Evolutionary conservation across 129 eudicot genomes (phyloP), one percentile per base, ranked within the genome.

Genomic region (Chrysanthemum lavandulifolium): DNA sequence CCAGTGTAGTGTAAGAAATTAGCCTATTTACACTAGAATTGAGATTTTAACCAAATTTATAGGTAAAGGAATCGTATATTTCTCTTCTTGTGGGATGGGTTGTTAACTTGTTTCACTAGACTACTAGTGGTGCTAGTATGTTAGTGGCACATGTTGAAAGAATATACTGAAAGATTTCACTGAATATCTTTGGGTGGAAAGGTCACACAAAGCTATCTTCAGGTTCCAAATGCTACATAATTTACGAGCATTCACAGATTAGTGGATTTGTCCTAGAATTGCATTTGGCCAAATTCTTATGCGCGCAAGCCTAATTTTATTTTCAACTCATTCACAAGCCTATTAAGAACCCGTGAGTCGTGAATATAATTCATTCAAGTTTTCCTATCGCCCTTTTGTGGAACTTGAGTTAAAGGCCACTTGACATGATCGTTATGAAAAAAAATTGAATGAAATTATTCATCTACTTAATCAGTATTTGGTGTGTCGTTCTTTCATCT

Each of bases 401-500:
- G 47, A 49, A 49, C 48, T 27, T 10, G 47, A n/a, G n/a, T 69
- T 68, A 14, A 68, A 68, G 61, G 13, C 12, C 36, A 49, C 5
- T 52, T 69, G 73, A 31, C 49, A 53, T 29, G 74, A 47, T 49
- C 2, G 25, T 18, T 49, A 19, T 67, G 57, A 67, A 48, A 49
- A 10, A 5, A 67, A 23, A 0, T 40, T 33, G 4, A 13, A 9
- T 14, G 4, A 33, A 54, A 70, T 5, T 55, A n/a, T 18, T 18
- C 65, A 50, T 14, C 13, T 10, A 33, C 68, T 52, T 51, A 3
- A 27, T 16, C 13, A 7, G 12, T 56, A 19, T 36, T 71, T 71
- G 7, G 75, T 14, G 19, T 36, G 5, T 15, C 59, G 14, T 11
- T 71, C 9, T 47, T 61, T 73, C 69, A 61, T 73, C 31, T 73